Conservation (phyloP, 768 basidiomycete genomes). For the Collybia mongolica region DNA sequence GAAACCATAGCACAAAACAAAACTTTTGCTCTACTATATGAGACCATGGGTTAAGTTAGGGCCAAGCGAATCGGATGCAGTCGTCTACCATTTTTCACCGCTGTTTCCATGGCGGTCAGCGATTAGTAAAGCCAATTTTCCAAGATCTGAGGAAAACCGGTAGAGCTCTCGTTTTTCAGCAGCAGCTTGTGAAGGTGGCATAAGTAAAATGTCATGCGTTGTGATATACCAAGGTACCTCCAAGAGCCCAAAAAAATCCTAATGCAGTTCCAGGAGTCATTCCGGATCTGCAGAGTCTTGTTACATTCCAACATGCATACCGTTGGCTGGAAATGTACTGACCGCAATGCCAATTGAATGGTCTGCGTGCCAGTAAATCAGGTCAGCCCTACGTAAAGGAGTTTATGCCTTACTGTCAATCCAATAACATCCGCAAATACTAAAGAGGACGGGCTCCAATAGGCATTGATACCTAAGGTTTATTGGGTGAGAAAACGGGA, state of each 20-base stretch:
- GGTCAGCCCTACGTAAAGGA: background rate
- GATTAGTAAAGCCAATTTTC: constrained; percentile 64
- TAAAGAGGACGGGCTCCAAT: constrained; percentile 60
- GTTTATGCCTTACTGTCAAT: constrained; percentile 47
- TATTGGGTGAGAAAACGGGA: too few relatives aligned
- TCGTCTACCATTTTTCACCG: constrained; percentile 64
- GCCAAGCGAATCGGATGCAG: background rate
- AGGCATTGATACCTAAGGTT: constrained; percentile 70
- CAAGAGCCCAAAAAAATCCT: constrained; percentile 73
- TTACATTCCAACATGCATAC: background rate
- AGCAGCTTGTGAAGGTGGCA: constrained; percentile 34
- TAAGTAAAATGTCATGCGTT: background rate
- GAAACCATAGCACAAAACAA: constrained; percentile 63
- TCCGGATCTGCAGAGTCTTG: constrained; percentile 44
- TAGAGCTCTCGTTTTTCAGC: constrained; percentile 64
- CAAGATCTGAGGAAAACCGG: constrained; percentile 67
- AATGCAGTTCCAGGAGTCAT: constrained; percentile 68
- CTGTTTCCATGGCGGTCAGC: constrained; percentile 63
- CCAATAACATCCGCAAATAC: constrained; percentile 65
- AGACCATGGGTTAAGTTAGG: constrained; percentile 5
- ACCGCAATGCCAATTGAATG: constrained; percentile 65
- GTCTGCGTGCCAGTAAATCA: constrained; percentile 37
- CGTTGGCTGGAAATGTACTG: constrained; percentile 15
- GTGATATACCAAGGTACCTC: constrained; percentile 36
- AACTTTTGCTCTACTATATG: constrained; percentile 54